Conservation (phyloP, 345 rosid genomes). For the Passiflora organensis region DNA sequence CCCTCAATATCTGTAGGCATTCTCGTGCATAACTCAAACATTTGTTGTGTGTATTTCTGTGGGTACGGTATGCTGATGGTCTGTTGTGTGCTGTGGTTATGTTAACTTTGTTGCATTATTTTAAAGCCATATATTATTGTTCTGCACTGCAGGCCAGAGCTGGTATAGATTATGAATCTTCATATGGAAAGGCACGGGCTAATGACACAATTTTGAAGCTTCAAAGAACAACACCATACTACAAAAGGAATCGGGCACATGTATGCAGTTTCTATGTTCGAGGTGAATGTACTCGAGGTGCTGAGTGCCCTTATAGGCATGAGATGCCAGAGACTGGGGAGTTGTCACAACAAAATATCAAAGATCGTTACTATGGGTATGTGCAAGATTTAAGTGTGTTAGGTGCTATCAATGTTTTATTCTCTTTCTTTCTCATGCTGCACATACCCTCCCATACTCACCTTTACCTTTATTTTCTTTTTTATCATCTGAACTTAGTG, state of each 20-base stretch:
- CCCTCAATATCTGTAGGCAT: no score
- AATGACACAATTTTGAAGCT: conserved; percentile 90
- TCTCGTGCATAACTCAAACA: no score
- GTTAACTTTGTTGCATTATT: neutral
- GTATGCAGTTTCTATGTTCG: conserved; percentile 90
- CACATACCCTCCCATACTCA: no score
- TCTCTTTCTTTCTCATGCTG: no score
- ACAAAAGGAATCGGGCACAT: conserved; percentile 89
- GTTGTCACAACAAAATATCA: conserved; percentile 89
- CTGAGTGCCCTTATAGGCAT: conserved; percentile 91
- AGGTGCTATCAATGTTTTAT: no score
- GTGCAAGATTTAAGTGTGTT: conserved; percentile 9
- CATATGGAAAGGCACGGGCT: conserved; percentile 76
- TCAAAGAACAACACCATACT: conserved; percentile 88
- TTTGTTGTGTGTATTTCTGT: no score
- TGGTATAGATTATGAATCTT: conserved; percentile 94
- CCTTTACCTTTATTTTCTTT: no score
- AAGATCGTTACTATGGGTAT: conserved; percentile 96
- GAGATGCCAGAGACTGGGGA: conserved; percentile 97
- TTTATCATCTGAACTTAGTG: no score
- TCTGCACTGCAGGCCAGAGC: conserved; percentile 67
- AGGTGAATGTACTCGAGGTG: conserved; percentile 96
- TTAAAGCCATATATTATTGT: neutral
- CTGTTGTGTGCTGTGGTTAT: neutral
- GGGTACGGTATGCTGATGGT: neutral